Evolutionary conservation across 2,329 filamentous ascomycete species (phyloP), one percentile per base, ranked within the genome.

Genomic region (Diaporthe australafricana): DNA sequence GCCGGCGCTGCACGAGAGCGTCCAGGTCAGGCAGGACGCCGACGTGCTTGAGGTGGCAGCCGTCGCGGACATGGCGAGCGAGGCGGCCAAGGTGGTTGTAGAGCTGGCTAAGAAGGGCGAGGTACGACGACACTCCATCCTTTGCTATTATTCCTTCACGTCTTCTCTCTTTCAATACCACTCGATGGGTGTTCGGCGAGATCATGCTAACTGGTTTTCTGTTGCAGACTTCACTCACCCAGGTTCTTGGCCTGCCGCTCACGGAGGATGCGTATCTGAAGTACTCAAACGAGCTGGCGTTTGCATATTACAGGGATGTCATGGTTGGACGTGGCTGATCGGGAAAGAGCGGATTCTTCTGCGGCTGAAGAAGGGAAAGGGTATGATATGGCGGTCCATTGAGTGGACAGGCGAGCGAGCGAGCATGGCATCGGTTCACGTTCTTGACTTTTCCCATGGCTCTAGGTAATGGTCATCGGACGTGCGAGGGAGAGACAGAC

Each of bases 61-160:
- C 0, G 87, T 96, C 68, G 91, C 92, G 75, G 94, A 97, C 78
- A 97, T 98, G 88, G 92, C 92, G 57, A 90, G 90, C 68, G 87
- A 91, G 56, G 90, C 96, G 72, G 93, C 93, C 12, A 88, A 88
- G 74, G 88, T 91, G 79, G 88, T 93, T 72, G 84, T 91, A 68
- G 86, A 86, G 71, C 76, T 84, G 74, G 82, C 83, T 62, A 88
- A 88, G 77, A 86, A 87, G 77, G 88, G 88, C 75, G 85, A 88
- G 80, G 90, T 91, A 81, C 80, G 87, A 82, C 67, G 60, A 27
- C 9, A 9, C 17, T 7, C 16, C 35, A 42, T 55, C 12, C 20
- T 57, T 66, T 52, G 40, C 25, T 25, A 30, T 52, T 20, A 16
- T 3, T 16, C 27, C 32, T 42, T 11, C 35, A 48, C 20, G n/a